Percentiles rank a stretch among this genome's conserved stretches.
phyloP scores from a whole-genome alignment of 179 eudicot genomes.

The Spinacia oleracea region DNA sequence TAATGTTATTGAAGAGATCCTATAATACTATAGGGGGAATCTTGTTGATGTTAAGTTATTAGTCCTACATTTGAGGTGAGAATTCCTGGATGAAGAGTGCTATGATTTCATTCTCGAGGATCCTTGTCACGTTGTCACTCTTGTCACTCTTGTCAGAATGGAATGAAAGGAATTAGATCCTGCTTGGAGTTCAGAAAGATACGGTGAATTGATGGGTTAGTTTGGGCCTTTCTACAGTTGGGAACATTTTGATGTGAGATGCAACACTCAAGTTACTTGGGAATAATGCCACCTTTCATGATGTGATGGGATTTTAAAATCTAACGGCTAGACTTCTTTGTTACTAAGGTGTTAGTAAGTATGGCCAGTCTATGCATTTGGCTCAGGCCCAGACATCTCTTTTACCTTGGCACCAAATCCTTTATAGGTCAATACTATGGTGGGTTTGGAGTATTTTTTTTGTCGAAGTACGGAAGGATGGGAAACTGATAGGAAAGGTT shows the following conservation, averaged over 20 bases:
- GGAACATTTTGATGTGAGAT: background rate
- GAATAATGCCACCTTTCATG: background rate
- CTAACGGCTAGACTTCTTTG: background rate
- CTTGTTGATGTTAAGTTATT: background rate
- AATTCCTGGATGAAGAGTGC: background rate
- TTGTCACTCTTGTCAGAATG: background rate
- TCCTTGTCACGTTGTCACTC: background rate
- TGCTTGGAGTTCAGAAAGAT: background rate
- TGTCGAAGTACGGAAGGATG: background rate
- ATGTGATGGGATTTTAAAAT: background rate
- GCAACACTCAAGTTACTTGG: background rate
- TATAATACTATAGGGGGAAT: background rate
- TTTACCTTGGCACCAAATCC: background rate
- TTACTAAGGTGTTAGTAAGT: background rate
- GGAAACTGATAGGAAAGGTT: background rate
- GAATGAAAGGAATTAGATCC: background rate
- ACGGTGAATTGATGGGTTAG: background rate
- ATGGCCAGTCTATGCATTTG: background rate
- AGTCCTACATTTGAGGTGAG: background rate
- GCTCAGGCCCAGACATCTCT: background rate
- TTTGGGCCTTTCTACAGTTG: background rate
- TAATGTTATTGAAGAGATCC: background rate
- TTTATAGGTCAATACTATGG: background rate
- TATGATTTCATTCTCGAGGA: background rate
- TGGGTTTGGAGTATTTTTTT: background rate